Percentiles rank a stretch among this genome's conserved stretches.
These are phyloP conservation scores for Clausena lansium DNA, from an alignment of 345 rosid genomes.

Conservation along the genomic window DNA sequence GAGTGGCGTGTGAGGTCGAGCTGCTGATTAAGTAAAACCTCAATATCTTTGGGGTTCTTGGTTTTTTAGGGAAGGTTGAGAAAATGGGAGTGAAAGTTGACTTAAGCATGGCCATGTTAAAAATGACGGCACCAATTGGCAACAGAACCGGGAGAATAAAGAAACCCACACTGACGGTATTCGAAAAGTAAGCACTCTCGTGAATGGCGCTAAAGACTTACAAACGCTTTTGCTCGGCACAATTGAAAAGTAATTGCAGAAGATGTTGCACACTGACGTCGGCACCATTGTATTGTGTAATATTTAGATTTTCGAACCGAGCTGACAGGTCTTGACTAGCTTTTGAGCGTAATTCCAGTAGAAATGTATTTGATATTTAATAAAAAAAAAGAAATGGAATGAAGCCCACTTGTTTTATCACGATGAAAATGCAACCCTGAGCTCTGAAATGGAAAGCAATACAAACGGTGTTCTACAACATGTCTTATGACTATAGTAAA, in stretches of 20 bases:
- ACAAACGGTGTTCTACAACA: not conserved
- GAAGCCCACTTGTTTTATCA: not conserved
- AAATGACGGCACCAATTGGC: not conserved
- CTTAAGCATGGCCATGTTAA: conserved; percentile 35
- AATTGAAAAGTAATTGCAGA: too few species aligned
- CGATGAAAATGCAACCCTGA: not conserved
- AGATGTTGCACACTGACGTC: not conserved
- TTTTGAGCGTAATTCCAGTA: too few species aligned
- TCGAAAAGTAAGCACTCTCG: not conserved
- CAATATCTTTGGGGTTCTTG: conserved; percentile 24
- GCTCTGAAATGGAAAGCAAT: not conserved
- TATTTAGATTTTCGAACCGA: too few species aligned
- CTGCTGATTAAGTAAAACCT: not conserved
- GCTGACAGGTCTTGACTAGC: too few species aligned
- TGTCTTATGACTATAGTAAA: not conserved
- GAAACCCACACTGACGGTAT: not conserved
- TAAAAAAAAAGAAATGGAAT: not conserved
- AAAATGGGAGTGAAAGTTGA: conserved; percentile 55
- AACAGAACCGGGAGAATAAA: not conserved
- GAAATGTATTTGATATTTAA: too few species aligned
- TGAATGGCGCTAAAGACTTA: not conserved
- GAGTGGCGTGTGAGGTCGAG: conserved; percentile 26
- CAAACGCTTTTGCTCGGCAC: not conserved
- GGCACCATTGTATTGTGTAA: too few species aligned
- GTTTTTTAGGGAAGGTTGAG: conserved; percentile 41